Conservation (phyloP, 192 early-diverging fungal species). For the Endogone sp. region DNA sequence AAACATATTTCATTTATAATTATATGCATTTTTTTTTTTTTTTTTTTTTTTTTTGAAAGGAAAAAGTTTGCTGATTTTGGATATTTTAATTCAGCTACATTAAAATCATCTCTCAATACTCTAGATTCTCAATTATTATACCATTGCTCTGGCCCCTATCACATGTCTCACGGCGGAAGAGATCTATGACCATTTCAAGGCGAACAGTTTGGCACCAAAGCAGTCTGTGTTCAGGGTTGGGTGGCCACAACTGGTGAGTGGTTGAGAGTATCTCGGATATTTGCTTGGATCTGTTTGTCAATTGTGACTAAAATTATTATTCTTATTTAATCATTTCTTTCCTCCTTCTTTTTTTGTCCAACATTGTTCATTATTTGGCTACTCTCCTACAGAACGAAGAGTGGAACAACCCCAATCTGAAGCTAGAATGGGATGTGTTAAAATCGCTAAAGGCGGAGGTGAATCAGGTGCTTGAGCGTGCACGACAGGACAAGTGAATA, state of each 20-base stretch:
- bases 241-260: conserved; percentile 49
- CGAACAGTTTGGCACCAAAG: conserved; percentile 30
- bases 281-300: too few species aligned
- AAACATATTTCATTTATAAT: too few species aligned
- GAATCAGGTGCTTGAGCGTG: conserved; percentile 46
- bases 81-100: not conserved
- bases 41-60: too few species aligned
- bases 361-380: conserved; percentile 19
- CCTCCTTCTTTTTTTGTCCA: conserved; percentile 24
- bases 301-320: too few species aligned
- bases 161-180: conserved; percentile 68
- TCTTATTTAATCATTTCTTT: too few species aligned
- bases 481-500: conserved; percentile 46
- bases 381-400: conserved; percentile 19
- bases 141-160: conserved; percentile 58
- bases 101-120: not conserved
- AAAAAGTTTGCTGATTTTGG: too few species aligned
- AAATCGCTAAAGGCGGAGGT: conserved; percentile 41
- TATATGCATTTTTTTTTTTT: too few species aligned
- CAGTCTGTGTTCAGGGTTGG: conserved; percentile 54
- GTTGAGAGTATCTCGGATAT: too few species aligned
- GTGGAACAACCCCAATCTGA: conserved; percentile 37
- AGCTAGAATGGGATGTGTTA: conserved; percentile 39
- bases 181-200: conserved; percentile 60
- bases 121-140: conserved; percentile 59